Conservation (phyloP, 2,329 filamentous ascomycete genomes). For the Fusarium sp. region DNA sequence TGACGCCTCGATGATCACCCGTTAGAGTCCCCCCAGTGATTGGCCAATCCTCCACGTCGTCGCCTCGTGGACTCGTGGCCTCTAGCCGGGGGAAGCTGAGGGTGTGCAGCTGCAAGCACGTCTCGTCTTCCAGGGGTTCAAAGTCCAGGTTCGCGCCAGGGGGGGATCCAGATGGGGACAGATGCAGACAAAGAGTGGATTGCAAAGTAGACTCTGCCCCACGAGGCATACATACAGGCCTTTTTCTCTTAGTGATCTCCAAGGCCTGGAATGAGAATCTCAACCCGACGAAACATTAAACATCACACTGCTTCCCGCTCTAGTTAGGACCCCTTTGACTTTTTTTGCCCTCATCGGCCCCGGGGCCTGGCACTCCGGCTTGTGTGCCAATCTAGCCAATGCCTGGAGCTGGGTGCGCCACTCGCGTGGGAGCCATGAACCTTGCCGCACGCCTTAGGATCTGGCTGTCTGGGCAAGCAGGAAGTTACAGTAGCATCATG, state of each 20-base stretch:
- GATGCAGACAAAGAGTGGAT: neutral
- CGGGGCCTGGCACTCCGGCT: neutral
- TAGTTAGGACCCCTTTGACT: neutral
- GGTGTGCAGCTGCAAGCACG: neutral
- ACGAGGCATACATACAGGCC: no score
- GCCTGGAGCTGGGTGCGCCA: constrained; percentile 3
- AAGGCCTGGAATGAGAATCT: neutral
- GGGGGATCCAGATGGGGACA: neutral
- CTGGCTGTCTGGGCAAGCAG: neutral
- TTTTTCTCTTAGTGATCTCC: neutral
- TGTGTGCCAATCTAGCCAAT: neutral
- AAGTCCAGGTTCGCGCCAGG: neutral
- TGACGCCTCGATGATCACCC: neutral
- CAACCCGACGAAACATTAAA: neutral
- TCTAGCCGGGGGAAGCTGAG: neutral
- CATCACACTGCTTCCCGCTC: neutral
- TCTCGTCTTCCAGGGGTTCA: neutral
- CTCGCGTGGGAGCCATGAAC: constrained; percentile 16
- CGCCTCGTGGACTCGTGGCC: constrained; percentile 5
- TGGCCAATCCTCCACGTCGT: neutral
- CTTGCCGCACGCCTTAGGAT: neutral
- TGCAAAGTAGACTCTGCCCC: neutral
- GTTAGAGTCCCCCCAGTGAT: neutral
- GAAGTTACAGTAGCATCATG: neutral
- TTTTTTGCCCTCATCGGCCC: neutral